A percentile compares a stretch with the other conserved stretches of the same genome.
phyloP scores from a whole-genome alignment of 2,329 filamentous ascomycete genomes.

The Coniella lustricola region DNA sequence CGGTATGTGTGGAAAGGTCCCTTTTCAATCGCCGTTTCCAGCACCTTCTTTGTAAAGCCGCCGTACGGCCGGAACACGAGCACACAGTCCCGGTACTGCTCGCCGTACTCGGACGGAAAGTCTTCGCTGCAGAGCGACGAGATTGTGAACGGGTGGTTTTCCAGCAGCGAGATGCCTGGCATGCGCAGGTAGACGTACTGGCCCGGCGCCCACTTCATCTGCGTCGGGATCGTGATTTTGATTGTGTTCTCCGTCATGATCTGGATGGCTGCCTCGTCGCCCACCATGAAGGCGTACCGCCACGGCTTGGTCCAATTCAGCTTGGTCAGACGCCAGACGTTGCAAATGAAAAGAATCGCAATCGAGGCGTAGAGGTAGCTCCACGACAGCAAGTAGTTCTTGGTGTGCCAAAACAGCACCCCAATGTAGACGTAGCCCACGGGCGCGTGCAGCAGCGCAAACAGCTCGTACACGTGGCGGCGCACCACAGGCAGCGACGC shows the following conservation, averaged over 20 bases:
- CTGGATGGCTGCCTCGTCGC: slow-evolving; percentile 84
- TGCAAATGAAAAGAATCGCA: slow-evolving; percentile 71
- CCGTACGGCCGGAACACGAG: slow-evolving; percentile 87
- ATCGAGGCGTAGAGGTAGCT: slow-evolving; percentile 77
- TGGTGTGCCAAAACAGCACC: slow-evolving; percentile 91
- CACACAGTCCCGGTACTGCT: slow-evolving; percentile 80
- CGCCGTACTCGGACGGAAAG: slow-evolving; percentile 85
- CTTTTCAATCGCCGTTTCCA: slow-evolving; percentile 76
- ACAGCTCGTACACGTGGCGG: slow-evolving; percentile 74
- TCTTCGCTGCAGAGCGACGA: slow-evolving; percentile 88
- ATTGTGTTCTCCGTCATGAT: slow-evolving; percentile 90
- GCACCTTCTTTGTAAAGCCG: slow-evolving; percentile 79
- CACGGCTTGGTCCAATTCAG: slow-evolving; percentile 85
- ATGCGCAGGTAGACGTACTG: slow-evolving; percentile 94
- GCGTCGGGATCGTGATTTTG: slow-evolving; percentile 89
- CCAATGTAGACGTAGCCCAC: slow-evolving; percentile 74
- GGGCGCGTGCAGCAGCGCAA: slow-evolving; percentile 75
- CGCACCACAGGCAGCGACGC: slow-evolving; percentile 77
- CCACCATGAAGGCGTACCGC: slow-evolving; percentile 73
- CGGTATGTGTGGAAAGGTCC: slow-evolving; percentile 88
- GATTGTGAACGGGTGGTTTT: slow-evolving; percentile 95
- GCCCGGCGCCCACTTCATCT: slow-evolving; percentile 86
- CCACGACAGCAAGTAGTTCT: slow-evolving; percentile 89
- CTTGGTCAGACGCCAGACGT: slow-evolving; percentile 69
- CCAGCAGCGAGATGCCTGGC: slow-evolving; percentile 82